Conservation (phyloP, 257 asterid genomes). For the Mentha longifolia region DNA sequence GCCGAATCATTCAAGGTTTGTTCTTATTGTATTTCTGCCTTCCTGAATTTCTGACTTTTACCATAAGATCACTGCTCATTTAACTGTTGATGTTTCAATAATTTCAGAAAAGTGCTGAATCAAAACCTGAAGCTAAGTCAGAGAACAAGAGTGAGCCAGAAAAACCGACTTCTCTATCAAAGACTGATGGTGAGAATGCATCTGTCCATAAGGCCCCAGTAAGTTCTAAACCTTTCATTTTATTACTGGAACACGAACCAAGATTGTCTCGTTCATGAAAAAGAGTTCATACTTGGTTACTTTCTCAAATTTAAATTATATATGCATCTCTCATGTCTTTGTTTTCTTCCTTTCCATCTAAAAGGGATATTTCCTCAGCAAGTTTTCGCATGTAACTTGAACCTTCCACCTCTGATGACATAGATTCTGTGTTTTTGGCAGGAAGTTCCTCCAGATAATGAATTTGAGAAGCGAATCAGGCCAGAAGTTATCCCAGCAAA, state of each 20-base stretch:
- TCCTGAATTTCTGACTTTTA: slow-evolving; percentile 2
- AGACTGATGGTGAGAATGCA: slow-evolving; percentile 64
- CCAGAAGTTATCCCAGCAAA: slow-evolving; percentile 89
- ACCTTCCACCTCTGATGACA: slow-evolving; percentile 2
- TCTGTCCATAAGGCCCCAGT: slow-evolving; percentile 60
- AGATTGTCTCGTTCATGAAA: not conserved
- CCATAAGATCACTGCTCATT: not conserved
- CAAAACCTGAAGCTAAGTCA: slow-evolving; percentile 50
- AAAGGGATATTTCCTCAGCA: not conserved
- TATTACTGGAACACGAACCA: not conserved
- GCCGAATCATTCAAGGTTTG: slow-evolving; percentile 68
- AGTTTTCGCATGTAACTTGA: slow-evolving; percentile 2
- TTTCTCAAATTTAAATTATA: not conserved
- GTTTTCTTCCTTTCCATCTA: not conserved
- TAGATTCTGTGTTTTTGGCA: slow-evolving; percentile 28
- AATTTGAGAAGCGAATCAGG: slow-evolving; percentile 87
- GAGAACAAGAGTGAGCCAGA: slow-evolving; percentile 61
- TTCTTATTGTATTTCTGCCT: slow-evolving; percentile 25
- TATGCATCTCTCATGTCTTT: not conserved
- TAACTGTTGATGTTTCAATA: slow-evolving; percentile 15
- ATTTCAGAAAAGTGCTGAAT: slow-evolving; percentile 42
- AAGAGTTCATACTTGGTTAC: not conserved
- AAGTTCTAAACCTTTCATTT: slow-evolving; percentile 37
- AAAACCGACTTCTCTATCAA: slow-evolving; percentile 49
- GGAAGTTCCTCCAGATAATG: slow-evolving; percentile 88